phyloP scores from a whole-genome alignment of 306 rosid genomes.

The Prunus kanzakura region DNA sequence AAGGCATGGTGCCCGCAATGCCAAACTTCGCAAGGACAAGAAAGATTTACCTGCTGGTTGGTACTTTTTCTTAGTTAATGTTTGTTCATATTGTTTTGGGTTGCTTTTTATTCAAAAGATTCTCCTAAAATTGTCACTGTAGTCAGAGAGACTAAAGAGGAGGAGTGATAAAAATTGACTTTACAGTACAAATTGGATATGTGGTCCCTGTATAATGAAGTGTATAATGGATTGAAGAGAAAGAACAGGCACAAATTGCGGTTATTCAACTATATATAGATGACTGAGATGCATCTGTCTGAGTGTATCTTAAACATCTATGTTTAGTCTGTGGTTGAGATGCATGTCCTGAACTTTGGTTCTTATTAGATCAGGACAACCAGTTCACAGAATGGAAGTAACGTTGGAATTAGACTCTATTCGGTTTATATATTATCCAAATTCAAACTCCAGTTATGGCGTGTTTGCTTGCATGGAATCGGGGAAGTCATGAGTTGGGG shows the following conservation, averaged over 20 bases:
- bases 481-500: no score
- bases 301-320: background rate
- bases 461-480: no score
- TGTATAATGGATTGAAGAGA: background rate
- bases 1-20: conserved; percentile 45
- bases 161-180: background rate
- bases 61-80: background rate
- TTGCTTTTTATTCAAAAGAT: background rate
- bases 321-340: background rate
- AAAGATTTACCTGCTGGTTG: conserved; percentile 69
- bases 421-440: background rate
- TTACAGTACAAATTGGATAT: background rate
- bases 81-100: background rate
- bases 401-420: background rate
- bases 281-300: background rate
- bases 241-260: background rate
- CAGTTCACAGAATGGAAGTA: background rate
- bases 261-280: background rate
- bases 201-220: background rate
- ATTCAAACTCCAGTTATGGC: background rate
- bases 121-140: background rate
- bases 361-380: background rate
- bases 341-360: background rate
- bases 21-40: conserved; percentile 54
- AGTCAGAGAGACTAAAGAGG: background rate